Evolutionary conservation across 352 stramenopile genomes (phyloP), one percentile per base, ranked within the genome.

Genomic region (Thalassiosira livingstoniorum): DNA sequence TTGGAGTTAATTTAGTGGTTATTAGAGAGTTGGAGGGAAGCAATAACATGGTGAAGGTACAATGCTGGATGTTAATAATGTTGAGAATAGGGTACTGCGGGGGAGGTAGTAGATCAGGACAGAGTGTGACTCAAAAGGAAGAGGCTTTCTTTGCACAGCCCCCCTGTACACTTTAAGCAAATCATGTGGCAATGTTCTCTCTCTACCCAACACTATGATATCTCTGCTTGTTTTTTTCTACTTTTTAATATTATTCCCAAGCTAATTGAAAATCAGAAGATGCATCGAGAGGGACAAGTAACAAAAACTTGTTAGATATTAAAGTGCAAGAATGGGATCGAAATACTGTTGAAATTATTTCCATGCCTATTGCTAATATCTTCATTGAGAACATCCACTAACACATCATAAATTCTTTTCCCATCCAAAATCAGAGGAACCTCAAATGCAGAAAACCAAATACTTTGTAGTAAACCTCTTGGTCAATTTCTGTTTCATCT

Each of bases 1-100:
- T 83, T 55, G 91, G 58, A 29, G 92, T 62, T 25, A 94, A 92
- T 70, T 92, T 83, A 13, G 65, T 85, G n/a, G 90, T 85, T 69
- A 62, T 67, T 34, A 92, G 54, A 43, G 77, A 76, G 39, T 85
- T 82, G 1, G 83, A 82, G 31, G 91, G 72, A 34, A 78, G 61
- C n/a, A n/a, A n/a, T 25, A 87, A 37, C 35, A 35, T 53, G 4
- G 45, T 37, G 7, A 32, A 23, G 58, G 27, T 58, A n/a, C 11
- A 58, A 10, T 58, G 4, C 47, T 37, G 18, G 37, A 61, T 2
- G 67, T 45, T 47, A 51, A 62, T 31, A 75, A 75, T 43, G 62
- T 47, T 54, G 74, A 78, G 54, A 75, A 15, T 13, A 87, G 68
- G 57, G 73, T 83, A 11, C 81, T 58, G 31, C 80, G 80, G 29